Evolutionary conservation across 768 basidiomycete genomes (phyloP).

Genomic region (Pleurotus pulmonarius): DNA sequence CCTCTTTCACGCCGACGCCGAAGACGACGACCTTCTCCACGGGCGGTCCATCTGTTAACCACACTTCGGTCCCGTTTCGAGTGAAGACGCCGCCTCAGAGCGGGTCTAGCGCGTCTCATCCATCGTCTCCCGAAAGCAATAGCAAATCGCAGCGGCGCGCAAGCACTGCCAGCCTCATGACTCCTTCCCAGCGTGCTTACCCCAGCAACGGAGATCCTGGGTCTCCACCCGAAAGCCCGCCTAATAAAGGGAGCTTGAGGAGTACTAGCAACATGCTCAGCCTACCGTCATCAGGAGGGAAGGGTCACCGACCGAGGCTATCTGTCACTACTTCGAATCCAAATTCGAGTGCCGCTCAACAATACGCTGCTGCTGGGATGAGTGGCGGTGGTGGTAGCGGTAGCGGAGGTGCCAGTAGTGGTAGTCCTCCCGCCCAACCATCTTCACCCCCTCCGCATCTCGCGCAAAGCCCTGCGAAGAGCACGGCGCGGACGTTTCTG

Average conservation of each 20-base stretch:
- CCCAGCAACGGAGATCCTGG: neutral
- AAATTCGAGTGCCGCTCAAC: neutral
- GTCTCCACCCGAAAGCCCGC: neutral
- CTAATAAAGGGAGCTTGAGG: neutral
- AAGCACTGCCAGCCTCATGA: neutral
- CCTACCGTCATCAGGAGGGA: neutral
- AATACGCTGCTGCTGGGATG: no score
- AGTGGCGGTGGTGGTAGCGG: neutral
- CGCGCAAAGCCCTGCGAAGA: neutral
- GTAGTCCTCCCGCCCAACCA: neutral
- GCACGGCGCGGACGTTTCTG: neutral
- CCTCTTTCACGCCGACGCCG: neutral
- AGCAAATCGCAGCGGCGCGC: neutral
- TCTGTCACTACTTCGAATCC: constrained; percentile 1
- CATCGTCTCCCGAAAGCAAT: neutral
- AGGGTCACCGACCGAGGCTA: constrained; percentile 1
- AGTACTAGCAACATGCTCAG: neutral
- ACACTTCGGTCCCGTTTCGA: neutral
- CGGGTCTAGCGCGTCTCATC: neutral
- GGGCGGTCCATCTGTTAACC: neutral
- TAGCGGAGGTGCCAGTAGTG: neutral
- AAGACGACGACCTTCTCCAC: neutral
- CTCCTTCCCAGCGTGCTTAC: neutral
- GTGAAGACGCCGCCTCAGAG: neutral
- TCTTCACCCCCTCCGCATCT: neutral